A percentile compares a stretch with the other conserved stretches of the same genome.
These are phyloP conservation scores for Ceratorhiza oryzae-sativae DNA, from an alignment of 1,284 basidiomycete genomes.

Conservation along the genomic window DNA sequence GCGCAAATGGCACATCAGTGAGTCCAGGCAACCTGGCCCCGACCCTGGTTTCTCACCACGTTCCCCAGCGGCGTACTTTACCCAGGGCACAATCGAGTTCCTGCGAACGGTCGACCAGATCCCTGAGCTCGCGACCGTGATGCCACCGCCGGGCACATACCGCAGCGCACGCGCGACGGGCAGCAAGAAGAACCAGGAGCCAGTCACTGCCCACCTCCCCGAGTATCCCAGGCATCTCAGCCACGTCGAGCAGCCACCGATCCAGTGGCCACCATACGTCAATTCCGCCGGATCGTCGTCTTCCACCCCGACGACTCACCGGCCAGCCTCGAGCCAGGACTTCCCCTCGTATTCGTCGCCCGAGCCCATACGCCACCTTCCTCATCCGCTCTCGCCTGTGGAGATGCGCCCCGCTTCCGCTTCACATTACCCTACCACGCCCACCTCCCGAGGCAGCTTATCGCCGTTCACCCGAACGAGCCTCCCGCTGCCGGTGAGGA, in stretches of 20 bases:
- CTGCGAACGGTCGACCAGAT: slow-evolving; percentile 38
- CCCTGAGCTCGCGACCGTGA: slow-evolving; percentile 30
- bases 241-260: slow-evolving; percentile 18
- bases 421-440: background rate
- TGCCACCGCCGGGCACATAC: slow-evolving; percentile 30
- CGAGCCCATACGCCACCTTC: slow-evolving; percentile 26
- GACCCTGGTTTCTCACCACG: slow-evolving; percentile 8
- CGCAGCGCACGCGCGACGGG: slow-evolving; percentile 36
- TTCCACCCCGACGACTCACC: slow-evolving; percentile 2
- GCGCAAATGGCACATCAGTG: slow-evolving; percentile 43
- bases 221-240: slow-evolving; percentile 8
- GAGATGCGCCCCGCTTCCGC: slow-evolving; percentile 27
- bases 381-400: slow-evolving; percentile 30
- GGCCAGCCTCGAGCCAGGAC: slow-evolving; percentile 6
- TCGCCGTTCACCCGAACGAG: slow-evolving; percentile 11
- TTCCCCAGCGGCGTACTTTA: slow-evolving; percentile 38
- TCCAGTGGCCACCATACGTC: slow-evolving; percentile 16
- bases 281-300: background rate
- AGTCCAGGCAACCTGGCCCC: slow-evolving; percentile 4
- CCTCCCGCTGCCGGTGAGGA: slow-evolving; percentile 8
- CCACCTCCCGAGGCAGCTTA: slow-evolving; percentile 18
- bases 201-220: background rate
- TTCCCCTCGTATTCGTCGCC: slow-evolving; percentile 14
- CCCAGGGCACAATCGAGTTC: slow-evolving; percentile 37
- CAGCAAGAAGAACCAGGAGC: slow-evolving; percentile 36